Percentiles rank a stretch among this genome's conserved stretches.
Evolutionary conservation across 306 rosid genomes (phyloP).

Genomic region (Quercus glauca): DNA sequence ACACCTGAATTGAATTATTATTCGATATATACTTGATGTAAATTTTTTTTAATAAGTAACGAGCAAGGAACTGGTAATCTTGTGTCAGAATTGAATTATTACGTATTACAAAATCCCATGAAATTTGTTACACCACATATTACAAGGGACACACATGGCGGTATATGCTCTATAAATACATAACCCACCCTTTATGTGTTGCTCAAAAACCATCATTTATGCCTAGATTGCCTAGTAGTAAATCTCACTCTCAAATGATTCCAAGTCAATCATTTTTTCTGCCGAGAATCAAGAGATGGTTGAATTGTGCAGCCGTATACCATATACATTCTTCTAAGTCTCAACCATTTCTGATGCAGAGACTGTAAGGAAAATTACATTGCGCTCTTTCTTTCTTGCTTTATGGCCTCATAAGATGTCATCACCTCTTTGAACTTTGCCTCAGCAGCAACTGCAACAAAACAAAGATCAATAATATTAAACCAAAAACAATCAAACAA

Average conservation of each 20-base stretch:
- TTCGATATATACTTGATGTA: neutral
- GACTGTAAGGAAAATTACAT: conserved; percentile 22
- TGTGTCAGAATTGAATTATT: neutral
- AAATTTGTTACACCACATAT: neutral
- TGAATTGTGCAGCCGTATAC: conserved; percentile 17
- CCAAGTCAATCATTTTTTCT: conserved; percentile 19
- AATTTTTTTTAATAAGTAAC: neutral
- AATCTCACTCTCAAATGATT: conserved; percentile 18
- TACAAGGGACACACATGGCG: neutral
- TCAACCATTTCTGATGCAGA: neutral
- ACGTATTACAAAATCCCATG: neutral
- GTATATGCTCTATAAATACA: conserved; percentile 16
- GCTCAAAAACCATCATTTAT: neutral
- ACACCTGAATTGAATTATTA: neutral
- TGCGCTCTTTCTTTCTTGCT: conserved; percentile 57
- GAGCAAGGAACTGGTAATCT: no score
- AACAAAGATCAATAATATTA: conserved; percentile 9
- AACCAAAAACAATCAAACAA: neutral
- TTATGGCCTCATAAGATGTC: conserved; percentile 89
- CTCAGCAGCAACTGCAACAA: conserved; percentile 77
- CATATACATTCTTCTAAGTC: conserved; percentile 12
- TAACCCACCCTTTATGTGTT: conserved; percentile 12
- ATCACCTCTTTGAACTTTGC: conserved; percentile 94
- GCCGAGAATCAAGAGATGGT: conserved; percentile 15
- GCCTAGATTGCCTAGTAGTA: neutral